Percentiles rank a stretch among this genome's conserved stretches.
These are phyloP conservation scores for Brettanomyces custersianus DNA, from an alignment of 805 yeast species.

Conservation along the genomic window DNA sequence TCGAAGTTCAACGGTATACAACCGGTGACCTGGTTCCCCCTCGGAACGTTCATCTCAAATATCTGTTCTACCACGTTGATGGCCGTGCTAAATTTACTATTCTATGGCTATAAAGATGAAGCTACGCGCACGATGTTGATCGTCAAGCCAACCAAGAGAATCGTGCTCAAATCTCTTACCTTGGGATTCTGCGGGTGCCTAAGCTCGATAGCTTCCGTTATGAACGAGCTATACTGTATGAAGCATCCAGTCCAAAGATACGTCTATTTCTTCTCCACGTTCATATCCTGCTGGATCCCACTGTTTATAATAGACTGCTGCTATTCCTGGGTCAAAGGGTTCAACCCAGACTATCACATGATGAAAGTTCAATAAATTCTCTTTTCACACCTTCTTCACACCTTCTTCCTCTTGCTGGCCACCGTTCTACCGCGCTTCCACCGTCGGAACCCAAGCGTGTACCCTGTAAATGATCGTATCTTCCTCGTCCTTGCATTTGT, in stretches of 20 bases:
- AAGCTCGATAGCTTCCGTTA: conserved; percentile 62
- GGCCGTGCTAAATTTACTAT: conserved; percentile 13
- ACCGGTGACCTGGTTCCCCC: conserved; percentile 36
- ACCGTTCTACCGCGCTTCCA: conserved; percentile 11
- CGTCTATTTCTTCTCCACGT: conserved; percentile 40
- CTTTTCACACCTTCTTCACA: no score
- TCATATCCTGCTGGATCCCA: conserved; percentile 37
- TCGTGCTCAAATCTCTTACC: conserved; percentile 17
- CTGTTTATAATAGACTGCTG: conserved; percentile 59
- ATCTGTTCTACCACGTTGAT: conserved; percentile 15
- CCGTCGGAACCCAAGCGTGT: conserved; percentile 12
- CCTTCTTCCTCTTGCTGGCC: background rate
- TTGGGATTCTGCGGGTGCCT: conserved; percentile 22
- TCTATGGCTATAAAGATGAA: conserved; percentile 10
- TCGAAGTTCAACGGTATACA: conserved; percentile 38
- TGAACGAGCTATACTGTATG: conserved; percentile 47
- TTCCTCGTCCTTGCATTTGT: conserved; percentile 4
- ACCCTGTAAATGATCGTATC: conserved; percentile 22
- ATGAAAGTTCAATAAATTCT: background rate
- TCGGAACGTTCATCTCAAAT: conserved; percentile 38
- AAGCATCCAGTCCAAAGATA: conserved; percentile 26
- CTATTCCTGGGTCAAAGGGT: conserved; percentile 59
- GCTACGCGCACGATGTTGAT: conserved; percentile 6
- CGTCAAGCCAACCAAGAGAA: conserved; percentile 7
- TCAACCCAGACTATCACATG: conserved; percentile 8